Conservation (phyloP, 805 yeast genomes). For the Saccharomycopsis babjevae region DNA sequence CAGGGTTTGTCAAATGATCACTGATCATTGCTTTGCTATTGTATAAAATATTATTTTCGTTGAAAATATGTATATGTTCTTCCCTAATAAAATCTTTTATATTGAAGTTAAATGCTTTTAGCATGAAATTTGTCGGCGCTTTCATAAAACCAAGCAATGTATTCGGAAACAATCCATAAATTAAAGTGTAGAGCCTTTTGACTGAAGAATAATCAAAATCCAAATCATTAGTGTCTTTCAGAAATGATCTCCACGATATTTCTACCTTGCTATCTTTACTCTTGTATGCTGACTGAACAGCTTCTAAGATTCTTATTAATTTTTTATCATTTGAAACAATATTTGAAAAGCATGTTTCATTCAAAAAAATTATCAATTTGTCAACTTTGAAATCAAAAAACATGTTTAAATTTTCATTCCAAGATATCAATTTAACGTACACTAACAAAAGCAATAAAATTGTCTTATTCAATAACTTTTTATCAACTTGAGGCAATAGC, state of each 20-base stretch:
- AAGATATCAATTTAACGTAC: conserved; percentile 11
- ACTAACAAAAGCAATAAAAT: conserved; percentile 3
- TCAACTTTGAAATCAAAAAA: conserved; percentile 7
- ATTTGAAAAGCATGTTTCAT: background rate
- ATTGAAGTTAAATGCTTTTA: conserved; percentile 1
- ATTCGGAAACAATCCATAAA: conserved; percentile 17
- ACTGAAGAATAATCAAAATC: background rate
- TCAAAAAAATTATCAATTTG: background rate
- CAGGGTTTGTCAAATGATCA: conserved; percentile 10
- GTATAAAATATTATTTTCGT: conserved; percentile 7
- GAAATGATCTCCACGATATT: background rate
- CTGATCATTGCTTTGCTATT: conserved; percentile 6
- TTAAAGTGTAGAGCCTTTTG: conserved; percentile 7
- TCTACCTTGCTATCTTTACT: background rate
- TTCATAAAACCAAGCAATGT: conserved; percentile 4
- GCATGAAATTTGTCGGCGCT: conserved; percentile 6
- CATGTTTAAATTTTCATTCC: conserved; percentile 7
- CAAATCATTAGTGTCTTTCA: background rate
- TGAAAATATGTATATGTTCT: conserved; percentile 4
- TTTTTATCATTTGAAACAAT: background rate
- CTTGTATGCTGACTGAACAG: background rate
- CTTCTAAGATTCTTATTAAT: background rate
- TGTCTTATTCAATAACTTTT: background rate
- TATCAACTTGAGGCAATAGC: conserved; percentile 5
- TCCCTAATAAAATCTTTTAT: conserved; percentile 6